Evolutionary conservation across 2,329 filamentous ascomycete species (phyloP).

Genomic region (Aspergillus sclerotialis): DNA sequence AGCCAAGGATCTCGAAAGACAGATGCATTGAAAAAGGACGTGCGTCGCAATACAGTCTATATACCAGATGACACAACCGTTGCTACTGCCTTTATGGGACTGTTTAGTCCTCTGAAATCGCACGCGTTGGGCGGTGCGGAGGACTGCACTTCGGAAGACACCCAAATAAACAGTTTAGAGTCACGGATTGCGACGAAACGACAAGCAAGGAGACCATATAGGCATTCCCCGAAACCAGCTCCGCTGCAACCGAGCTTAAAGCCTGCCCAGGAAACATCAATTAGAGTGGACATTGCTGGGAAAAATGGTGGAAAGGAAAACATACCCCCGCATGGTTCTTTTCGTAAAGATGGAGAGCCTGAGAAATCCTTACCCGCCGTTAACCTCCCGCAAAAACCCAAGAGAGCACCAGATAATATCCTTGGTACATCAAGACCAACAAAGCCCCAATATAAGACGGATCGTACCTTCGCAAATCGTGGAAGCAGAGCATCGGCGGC

Average conservation of each 20-base stretch:
- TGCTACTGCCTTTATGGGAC: conserved; percentile 37
- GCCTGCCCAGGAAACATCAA: conserved; percentile 34
- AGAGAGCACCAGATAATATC: conserved; percentile 8
- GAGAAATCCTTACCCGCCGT: conserved; percentile 7
- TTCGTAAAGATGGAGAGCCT: conserved; percentile 11
- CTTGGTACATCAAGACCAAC: conserved; percentile 16
- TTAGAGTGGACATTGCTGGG: conserved; percentile 42
- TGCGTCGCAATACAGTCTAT: conserved; percentile 34
- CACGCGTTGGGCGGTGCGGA: conserved; percentile 4
- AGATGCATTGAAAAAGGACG: conserved; percentile 21
- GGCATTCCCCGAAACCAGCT: conserved; percentile 24
- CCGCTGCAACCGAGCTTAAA: conserved; percentile 42
- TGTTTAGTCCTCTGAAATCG: conserved; percentile 36
- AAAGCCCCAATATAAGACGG: background rate
- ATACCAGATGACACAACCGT: conserved; percentile 38
- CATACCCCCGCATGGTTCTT: conserved; percentile 43
- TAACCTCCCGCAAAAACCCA: conserved; percentile 17
- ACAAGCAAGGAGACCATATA: conserved; percentile 16
- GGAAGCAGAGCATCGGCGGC: conserved; percentile 4
- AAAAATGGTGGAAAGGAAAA: conserved; percentile 58
- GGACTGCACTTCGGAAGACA: conserved; percentile 8
- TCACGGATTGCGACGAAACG: conserved; percentile 27
- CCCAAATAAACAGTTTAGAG: conserved; percentile 26
- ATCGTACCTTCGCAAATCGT: background rate
- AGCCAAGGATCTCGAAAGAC: conserved; percentile 4